Conservation (phyloP, 225 moss, liverwort and hornwort species). For the Marchantia polymorpha region DNA sequence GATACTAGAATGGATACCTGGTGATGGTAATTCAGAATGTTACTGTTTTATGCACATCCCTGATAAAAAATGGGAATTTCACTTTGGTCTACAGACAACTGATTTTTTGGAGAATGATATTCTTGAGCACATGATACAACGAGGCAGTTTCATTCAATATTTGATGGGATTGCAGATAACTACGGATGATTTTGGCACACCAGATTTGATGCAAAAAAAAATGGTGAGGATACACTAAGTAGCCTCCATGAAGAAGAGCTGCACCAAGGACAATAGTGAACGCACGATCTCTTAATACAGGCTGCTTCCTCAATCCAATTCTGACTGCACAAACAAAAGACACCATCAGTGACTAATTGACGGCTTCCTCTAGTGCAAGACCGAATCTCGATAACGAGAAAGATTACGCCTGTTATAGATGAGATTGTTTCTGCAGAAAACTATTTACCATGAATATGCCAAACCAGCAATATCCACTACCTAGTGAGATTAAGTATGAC, state of each 20-base stretch:
- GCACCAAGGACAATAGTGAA: slow-evolving; percentile 85
- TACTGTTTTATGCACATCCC: background rate
- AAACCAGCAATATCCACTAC: no score
- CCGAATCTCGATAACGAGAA: no score
- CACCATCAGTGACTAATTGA: background rate
- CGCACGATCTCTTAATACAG: slow-evolving; percentile 75
- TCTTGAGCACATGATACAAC: background rate
- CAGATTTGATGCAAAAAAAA: background rate
- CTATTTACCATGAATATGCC: no score
- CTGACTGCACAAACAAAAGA: slow-evolving; percentile 58
- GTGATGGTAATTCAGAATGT: background rate
- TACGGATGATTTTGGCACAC: background rate
- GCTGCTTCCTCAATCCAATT: slow-evolving; percentile 81
- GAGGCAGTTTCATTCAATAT: background rate
- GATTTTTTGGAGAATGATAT: background rate
- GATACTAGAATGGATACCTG: background rate
- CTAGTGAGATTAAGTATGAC: no score
- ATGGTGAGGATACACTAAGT: slow-evolving; percentile 91
- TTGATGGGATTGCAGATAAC: background rate
- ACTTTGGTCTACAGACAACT: background rate
- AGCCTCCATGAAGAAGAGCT: slow-evolving; percentile 93
- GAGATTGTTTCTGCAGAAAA: no score
- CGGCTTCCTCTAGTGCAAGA: background rate
- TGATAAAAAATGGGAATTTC: background rate
- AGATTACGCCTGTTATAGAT: no score